Conservation (phyloP, 345 rosid species). For the Eucalyptus viminalis region DNA sequence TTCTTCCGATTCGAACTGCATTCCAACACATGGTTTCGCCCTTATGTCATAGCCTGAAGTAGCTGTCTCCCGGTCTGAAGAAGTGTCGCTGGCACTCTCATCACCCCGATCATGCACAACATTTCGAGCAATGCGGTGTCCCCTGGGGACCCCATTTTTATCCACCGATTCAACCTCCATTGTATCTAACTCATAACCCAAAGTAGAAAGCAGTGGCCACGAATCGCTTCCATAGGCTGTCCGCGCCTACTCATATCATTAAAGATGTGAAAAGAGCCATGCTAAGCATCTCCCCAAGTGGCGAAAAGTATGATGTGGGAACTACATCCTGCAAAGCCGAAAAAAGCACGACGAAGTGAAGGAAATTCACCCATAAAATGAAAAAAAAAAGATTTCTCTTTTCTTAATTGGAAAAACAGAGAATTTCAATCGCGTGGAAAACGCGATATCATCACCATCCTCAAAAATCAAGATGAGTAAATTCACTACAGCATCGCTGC, state of each 20-base stretch:
- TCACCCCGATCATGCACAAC: neutral
- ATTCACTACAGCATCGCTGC: neutral
- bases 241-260: neutral
- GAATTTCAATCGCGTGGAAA: neutral
- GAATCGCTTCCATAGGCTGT: neutral
- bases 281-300: neutral
- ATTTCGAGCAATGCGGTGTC: neutral
- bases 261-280: neutral
- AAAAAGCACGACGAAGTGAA: neutral
- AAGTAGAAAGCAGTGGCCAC: neutral
- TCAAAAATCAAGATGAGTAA: neutral
- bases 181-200: neutral
- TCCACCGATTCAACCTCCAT: constrained; percentile 27
- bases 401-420: neutral
- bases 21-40: constrained; percentile 26
- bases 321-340: neutral
- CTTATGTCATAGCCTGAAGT: constrained; percentile 11
- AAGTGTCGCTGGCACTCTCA: constrained; percentile 1
- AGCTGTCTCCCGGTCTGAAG: neutral
- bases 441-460: neutral
- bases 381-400: neutral
- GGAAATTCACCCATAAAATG: neutral
- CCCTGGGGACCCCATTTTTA: constrained; percentile 7
- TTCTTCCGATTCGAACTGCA: constrained; percentile 52
- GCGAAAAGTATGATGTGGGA: neutral